Base-by-base conservation (phyloP, 2,329 filamentous ascomycete species). In the Passalora sequoiae region DNA sequence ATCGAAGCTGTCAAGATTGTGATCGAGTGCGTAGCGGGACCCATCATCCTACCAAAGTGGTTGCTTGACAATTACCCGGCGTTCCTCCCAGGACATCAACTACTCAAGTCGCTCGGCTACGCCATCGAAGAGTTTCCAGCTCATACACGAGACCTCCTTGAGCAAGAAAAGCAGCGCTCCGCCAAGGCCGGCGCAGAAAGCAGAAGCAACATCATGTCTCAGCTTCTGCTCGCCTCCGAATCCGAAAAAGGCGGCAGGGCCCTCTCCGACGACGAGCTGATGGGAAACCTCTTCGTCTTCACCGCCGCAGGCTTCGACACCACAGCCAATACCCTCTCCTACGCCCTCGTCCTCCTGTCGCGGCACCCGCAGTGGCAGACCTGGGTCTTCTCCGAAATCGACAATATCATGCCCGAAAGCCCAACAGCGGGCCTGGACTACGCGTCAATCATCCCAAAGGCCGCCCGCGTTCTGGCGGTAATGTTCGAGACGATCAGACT, bases 301-400 rank as follows among this genome's bases (percentile, higher is more conserved):
- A 73, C 63, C 6, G 58, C 61, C 2, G 71, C 71, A 4, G 72
- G 72, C 2, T 70, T 71, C 47, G 69, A 76, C 47, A 72, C 70
- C 0, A 74, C 72, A 1, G 71, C 73, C 2, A 73, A 72, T 39
- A 72, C 71, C 0, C 63, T 78, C 33, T 64, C 69, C 1, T 78
- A 71, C 48, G 68, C 71, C 2, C 52, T 76, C n/a, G 64, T 66
- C 1, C 56, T 75, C 4, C 61, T 78, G 0, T 67, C 72, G 1
- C 56, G 65, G 1, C 60, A 74, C 44, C 71, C 72, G 0, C 55
- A 72, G 39, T 70, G 69, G 60, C 75, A 79, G 56, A 65, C 67
- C 3, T 78, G 75, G 74, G 53, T 78, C 3, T 59, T 60, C 6
- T 72, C 72, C 41, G 76, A 79, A 51, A 61, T 77, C 25, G 59